Conservation (phyloP, 176 grass and related monocot species). For the Eragrostis curvula region DNA sequence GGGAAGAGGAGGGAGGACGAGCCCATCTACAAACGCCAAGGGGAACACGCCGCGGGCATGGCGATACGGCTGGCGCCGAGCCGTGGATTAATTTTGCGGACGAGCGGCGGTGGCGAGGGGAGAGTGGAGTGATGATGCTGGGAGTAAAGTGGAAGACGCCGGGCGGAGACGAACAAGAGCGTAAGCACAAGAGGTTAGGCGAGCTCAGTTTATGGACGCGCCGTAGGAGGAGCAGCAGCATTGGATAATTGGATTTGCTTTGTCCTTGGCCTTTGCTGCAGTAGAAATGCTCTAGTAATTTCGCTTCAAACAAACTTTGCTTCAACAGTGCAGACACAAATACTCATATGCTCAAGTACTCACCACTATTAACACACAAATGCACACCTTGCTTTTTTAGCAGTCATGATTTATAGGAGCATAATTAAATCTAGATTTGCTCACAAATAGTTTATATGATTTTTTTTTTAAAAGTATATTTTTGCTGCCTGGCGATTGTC, state of each 20-base stretch:
- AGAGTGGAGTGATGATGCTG: not conserved
- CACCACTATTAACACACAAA: too few relatives aligned
- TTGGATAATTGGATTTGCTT: too few relatives aligned
- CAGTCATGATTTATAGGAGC: too few relatives aligned
- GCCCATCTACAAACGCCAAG: slow-evolving; percentile 89
- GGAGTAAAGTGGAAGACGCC: slow-evolving; percentile 49
- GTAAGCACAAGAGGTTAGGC: slow-evolving; percentile 33
- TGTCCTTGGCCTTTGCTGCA: not conserved
- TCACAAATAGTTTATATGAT: too few relatives aligned
- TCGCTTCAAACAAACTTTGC: too few relatives aligned
- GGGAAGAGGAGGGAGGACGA: slow-evolving; percentile 80
- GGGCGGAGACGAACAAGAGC: slow-evolving; percentile 34
- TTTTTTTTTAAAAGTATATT: too few relatives aligned
- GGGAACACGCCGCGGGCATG: slow-evolving; percentile 70
- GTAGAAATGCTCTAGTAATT: too few relatives aligned
- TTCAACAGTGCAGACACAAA: too few relatives aligned
- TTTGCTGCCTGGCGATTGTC: too few relatives aligned
- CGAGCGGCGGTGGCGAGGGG: not conserved
- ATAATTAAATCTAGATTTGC: too few relatives aligned
- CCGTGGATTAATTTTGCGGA: not conserved
- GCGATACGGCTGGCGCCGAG: not conserved
- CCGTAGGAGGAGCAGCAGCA: not conserved
- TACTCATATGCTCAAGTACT: too few relatives aligned
- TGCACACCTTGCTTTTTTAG: too few relatives aligned
- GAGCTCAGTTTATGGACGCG: slow-evolving; percentile 41